A percentile compares a stretch with the other conserved stretches of the same genome.
Conservation (phyloP, 2,329 filamentous ascomycete genomes). For the Penicillium rolfsii region DNA sequence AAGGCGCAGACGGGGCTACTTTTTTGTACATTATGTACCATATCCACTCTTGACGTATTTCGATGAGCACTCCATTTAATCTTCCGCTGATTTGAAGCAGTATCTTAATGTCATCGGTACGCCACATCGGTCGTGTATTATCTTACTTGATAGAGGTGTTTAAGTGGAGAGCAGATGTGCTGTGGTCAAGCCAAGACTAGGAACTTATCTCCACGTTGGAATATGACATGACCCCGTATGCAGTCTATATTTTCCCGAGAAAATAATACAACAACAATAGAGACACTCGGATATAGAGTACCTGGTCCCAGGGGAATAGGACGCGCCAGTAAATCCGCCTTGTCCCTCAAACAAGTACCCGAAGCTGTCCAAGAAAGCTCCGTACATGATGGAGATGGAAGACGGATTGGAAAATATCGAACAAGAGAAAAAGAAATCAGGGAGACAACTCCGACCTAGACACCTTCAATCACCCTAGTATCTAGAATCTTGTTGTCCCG, state of each 20-base stretch:
- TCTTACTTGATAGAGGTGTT: not conserved
- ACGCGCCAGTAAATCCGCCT: slow-evolving; percentile 23
- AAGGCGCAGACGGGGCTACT: slow-evolving; percentile 12
- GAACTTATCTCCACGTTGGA: not conserved
- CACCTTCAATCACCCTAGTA: slow-evolving; percentile 20
- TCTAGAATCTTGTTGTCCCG: slow-evolving; percentile 24
- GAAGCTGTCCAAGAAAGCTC: slow-evolving; percentile 11
- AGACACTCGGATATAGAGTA: not conserved
- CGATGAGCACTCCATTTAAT: slow-evolving; percentile 16
- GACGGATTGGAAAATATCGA: not conserved
- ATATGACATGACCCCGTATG: not conserved
- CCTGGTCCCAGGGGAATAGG: not conserved
- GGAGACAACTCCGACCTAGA: slow-evolving; percentile 20
- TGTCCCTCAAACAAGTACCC: slow-evolving; percentile 3
- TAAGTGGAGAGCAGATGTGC: not conserved
- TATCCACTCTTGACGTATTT: slow-evolving; percentile 27
- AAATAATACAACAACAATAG: not conserved
- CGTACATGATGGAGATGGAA: slow-evolving; percentile 8
- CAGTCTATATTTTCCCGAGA: not conserved
- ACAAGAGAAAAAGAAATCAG: slow-evolving; percentile 5
- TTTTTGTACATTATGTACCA: slow-evolving; percentile 35
- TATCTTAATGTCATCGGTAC: not conserved
- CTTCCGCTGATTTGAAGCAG: not conserved
- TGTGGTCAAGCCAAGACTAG: not conserved
- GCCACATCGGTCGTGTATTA: not conserved